These are phyloP conservation scores for Pythium angustatum DNA, from an alignment of 352 stramenopile genomes.

Conservation along the genomic window DNA sequence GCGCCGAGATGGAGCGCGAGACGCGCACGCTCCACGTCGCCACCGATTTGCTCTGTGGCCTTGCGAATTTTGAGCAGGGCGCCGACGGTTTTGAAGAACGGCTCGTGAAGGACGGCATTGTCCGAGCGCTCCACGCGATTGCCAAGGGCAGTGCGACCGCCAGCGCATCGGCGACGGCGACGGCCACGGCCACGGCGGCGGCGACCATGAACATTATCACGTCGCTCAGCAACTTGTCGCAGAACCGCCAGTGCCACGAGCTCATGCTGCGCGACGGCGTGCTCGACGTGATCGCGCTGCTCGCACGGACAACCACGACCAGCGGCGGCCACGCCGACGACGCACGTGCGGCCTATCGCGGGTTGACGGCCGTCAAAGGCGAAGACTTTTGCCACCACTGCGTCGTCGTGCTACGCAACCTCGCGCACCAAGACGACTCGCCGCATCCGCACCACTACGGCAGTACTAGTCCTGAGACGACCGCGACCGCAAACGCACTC, in stretches of 20 bases:
- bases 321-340: conserved; percentile 29
- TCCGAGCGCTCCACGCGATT: conserved; percentile 62
- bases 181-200: conserved; percentile 4
- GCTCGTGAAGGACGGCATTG: conserved; percentile 75
- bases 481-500: conserved; percentile 6
- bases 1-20: conserved; percentile 49
- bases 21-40: conserved; percentile 47
- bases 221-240: conserved; percentile 67
- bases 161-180: conserved; percentile 24
- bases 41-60: conserved; percentile 67
- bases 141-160: conserved; percentile 42
- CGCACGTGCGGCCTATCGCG: conserved; percentile 50
- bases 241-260: conserved; percentile 60
- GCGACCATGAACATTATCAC: conserved; percentile 59
- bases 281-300: conserved; percentile 50
- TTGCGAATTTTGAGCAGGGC: conserved; percentile 47
- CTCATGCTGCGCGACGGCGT: conserved; percentile 74
- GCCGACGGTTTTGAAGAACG: conserved; percentile 49
- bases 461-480: no score
- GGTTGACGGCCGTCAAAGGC: conserved; percentile 56
- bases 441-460: neutral
- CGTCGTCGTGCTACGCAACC: conserved; percentile 63
- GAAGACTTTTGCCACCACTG: conserved; percentile 73
- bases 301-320: conserved; percentile 33
- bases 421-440: conserved; percentile 47